A percentile compares a stretch with the other conserved stretches of the same genome.
Conservation (phyloP, 2,329 filamentous ascomycete genomes). For the Fusarium sambucinum region DNA sequence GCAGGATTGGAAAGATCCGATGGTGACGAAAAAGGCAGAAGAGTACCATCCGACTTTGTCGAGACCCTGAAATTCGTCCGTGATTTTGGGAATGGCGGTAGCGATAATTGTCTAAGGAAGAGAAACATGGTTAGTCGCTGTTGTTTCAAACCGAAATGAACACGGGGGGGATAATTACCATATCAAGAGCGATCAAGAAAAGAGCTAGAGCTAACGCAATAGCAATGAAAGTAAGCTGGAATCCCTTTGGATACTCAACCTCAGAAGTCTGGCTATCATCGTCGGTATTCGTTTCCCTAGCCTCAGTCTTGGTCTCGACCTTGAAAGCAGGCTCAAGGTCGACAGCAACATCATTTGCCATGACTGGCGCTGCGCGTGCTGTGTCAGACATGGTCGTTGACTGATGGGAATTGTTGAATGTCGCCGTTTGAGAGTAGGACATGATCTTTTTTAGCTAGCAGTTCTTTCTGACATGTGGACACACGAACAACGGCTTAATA, state of each 20-base stretch:
- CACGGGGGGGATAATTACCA: not conserved
- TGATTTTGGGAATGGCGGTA: conserved; percentile 9
- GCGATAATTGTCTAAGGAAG: conserved; percentile 8
- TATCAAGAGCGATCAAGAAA: conserved; percentile 10
- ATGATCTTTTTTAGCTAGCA: conserved; percentile 4
- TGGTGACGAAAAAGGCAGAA: conserved; percentile 47
- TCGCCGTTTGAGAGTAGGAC: conserved; percentile 1
- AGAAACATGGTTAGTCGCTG: not conserved
- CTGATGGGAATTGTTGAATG: not conserved
- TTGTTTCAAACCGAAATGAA: not conserved
- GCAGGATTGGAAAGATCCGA: conserved; percentile 44
- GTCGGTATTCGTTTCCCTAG: not conserved
- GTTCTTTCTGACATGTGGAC: not conserved
- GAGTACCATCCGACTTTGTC: conserved; percentile 58
- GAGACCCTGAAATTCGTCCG: conserved; percentile 52
- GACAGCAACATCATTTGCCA: not conserved
- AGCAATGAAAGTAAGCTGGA: conserved; percentile 4
- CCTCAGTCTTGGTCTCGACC: conserved; percentile 11
- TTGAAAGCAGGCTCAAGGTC: conserved; percentile 10
- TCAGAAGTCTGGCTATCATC: conserved; percentile 3
- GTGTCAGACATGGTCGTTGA: not conserved
- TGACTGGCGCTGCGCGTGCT: not conserved
- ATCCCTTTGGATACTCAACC: conserved; percentile 11
- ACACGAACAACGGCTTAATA: not conserved
- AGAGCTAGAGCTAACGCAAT: conserved; percentile 8